Base-by-base conservation (phyloP, 768 basidiomycete species). In the Mycena olivaceomarginata region DNA sequence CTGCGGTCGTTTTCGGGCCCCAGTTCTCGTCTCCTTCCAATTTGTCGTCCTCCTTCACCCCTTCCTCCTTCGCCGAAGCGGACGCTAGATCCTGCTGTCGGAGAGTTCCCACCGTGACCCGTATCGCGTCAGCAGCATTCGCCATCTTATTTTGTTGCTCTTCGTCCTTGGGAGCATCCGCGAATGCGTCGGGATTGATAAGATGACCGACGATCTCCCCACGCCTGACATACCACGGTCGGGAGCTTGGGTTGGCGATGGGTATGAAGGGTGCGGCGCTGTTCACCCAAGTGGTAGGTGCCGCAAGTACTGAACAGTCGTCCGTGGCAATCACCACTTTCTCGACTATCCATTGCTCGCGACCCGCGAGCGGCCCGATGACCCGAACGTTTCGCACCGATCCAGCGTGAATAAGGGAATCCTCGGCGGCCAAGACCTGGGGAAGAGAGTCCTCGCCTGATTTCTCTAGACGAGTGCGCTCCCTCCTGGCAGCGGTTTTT, bases 261-360 rank as follows among this genome's bases (percentile, higher is more conserved):
- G 79, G 80, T 2, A 81, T 7, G 62, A 64, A 0, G 80, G 78
- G 31, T 46, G 31, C n/a, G 10, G 11, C 20, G 25, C 65, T 11
- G 1, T 67, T 41, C 9, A 81, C 69, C 22, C 65, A 71, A 37
- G 79, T 81, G 0, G 73, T 67, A 5, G 79, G 43, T 1, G 43
- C 43, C 43, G 13, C 43, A 1, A 45, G 80, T 4, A 77, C 31
- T 0, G 64, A 60, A 18, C 22, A 39, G 39, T 72, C 72, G 7
- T 80, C 76, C 5, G 59, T 70, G 1, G 71, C 31, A 2, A 79
- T 60, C 0, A 80, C 13, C 15, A 79, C 20, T 48, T 76, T 75
- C 25, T 80, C 80, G 2, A 81, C 71, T 2, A 80, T 22, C 80
- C 80, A 81, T 3, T 78, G 74, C 3, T 43, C 31, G 1, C 56